Evolutionary conservation across 2,329 filamentous ascomycete species (phyloP), one percentile per base, ranked within the genome.

Genomic region (Aspergillus versicolor): DNA sequence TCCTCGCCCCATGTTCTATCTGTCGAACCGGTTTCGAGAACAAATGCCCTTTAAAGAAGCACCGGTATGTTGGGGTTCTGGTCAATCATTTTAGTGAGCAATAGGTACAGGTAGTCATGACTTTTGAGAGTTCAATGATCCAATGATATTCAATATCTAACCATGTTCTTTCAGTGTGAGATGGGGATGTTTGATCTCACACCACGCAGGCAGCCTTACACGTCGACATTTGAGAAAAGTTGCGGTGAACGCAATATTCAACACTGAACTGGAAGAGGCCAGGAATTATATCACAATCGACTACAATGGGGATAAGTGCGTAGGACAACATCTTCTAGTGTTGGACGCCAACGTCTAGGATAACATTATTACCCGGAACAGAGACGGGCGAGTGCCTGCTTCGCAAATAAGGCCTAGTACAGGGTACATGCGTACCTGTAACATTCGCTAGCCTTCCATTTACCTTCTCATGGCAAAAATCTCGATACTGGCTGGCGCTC

Each of bases 171-270:
- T 30, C 27, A 30, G 27, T 9, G 27, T 30, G 27, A 30, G 27
- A 30, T 12, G 8, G 8, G 27, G 27, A 30, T 30, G 27, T 30
- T 30, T 30, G 27, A 30, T 30, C 27, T 30, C 27, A 30, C 27
- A 30, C 27, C 27, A 30, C 27, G 27, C 27, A 30, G 27, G 9
- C 9, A 9, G 27, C 8, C 9, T 30, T 37, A n/a, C 13, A n/a
- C 34, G 13, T 37, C 34, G 34, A 37, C 12, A 53, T 22, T 53
- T 53, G 51, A 34, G 51, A 43, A 37, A n/a, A 53, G 42, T 53
- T 53, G 51, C 43, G 51, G 43, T 53, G 51, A 38, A 38, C 43
- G 37, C 43, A n/a, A 21, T 42, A 53, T 53, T 53, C 6, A 21
- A 32, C 11, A 17, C 42, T 30, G 21, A 34, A 41, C 42, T 53